These are phyloP conservation scores for Fomitopsis schrenkii DNA, from an alignment of 1,284 basidiomycete species.

Conservation along the genomic window DNA sequence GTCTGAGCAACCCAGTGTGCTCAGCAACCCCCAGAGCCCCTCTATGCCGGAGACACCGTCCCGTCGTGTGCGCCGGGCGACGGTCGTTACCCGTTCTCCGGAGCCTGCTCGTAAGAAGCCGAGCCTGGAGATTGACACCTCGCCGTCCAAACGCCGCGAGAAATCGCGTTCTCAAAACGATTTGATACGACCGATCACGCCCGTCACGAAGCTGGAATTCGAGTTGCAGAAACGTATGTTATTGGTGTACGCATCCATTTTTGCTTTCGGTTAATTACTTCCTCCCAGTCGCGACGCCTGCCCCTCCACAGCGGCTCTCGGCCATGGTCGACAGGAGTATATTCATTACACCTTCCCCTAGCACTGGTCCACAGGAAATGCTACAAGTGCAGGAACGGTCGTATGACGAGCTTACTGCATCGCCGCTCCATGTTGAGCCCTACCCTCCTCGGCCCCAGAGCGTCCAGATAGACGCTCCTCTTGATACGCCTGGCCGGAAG, in stretches of 20 bases:
- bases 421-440: conserved; percentile 58
- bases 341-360: conserved; percentile 44
- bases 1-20: conserved; percentile 20
- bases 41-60: conserved; percentile 23
- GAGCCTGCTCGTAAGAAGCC: conserved; percentile 27
- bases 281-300: conserved; percentile 27
- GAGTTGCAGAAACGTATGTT: conserved; percentile 55
- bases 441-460: conserved; percentile 42
- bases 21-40: conserved; percentile 5
- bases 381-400: background rate
- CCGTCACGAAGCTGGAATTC: conserved; percentile 55
- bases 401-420: conserved; percentile 48
- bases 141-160: conserved; percentile 49
- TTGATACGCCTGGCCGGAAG: conserved; percentile 49
- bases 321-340: conserved; percentile 60
- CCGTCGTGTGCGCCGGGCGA: conserved; percentile 52
- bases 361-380: conserved; percentile 8
- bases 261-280: background rate
- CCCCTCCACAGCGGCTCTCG: conserved; percentile 51
- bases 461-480: conserved; percentile 31
- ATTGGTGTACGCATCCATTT: conserved; percentile 2
- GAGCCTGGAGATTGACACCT: conserved; percentile 31
- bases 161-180: conserved; percentile 64
- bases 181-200: conserved; percentile 61
- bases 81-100: conserved; percentile 60